phyloP scores from a whole-genome alignment of 805 yeast species.

The Nakazawaea molendinolei region DNA sequence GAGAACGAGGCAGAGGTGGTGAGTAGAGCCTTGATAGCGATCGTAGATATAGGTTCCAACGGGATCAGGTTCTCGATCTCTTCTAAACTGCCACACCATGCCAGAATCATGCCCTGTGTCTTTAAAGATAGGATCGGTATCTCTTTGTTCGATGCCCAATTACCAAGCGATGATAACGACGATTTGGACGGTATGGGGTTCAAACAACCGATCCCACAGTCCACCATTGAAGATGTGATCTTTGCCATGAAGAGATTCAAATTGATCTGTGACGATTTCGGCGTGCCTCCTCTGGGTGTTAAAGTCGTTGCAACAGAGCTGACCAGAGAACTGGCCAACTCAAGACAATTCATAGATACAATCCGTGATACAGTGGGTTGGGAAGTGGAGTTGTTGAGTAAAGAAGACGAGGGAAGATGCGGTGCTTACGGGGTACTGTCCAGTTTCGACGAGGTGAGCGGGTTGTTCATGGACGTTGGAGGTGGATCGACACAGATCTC shows the following conservation, averaged over 20 bases:
- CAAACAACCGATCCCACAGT: slow-evolving; percentile 49
- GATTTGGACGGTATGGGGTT: slow-evolving; percentile 18
- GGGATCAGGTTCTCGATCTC: slow-evolving; percentile 70
- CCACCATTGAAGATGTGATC: slow-evolving; percentile 52
- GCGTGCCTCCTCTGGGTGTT: slow-evolving; percentile 54
- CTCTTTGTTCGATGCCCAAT: slow-evolving; percentile 59
- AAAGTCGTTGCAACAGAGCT: slow-evolving; percentile 72
- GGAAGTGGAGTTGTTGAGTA: slow-evolving; percentile 53
- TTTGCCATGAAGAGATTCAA: slow-evolving; percentile 62
- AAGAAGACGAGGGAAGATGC: slow-evolving; percentile 58
- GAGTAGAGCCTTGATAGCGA: slow-evolving; percentile 52
- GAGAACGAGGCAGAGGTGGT: slow-evolving; percentile 49
- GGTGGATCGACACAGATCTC: slow-evolving; percentile 66
- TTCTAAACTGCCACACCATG: slow-evolving; percentile 61
- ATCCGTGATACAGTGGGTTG: slow-evolving; percentile 57
- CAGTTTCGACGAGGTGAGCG: slow-evolving; percentile 58
- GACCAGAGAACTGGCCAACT: slow-evolving; percentile 61
- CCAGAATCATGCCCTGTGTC: slow-evolving; percentile 71
- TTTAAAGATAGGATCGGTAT: slow-evolving; percentile 70
- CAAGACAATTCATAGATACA: slow-evolving; percentile 49
- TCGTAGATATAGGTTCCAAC: slow-evolving; percentile 74
- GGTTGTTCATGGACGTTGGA: slow-evolving; percentile 67
- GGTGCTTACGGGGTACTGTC: slow-evolving; percentile 75
- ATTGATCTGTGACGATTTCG: slow-evolving; percentile 67
- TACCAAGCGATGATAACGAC: slow-evolving; percentile 21